Conservation (phyloP, 139 green algal species). For the Coelastrella sp. region DNA sequence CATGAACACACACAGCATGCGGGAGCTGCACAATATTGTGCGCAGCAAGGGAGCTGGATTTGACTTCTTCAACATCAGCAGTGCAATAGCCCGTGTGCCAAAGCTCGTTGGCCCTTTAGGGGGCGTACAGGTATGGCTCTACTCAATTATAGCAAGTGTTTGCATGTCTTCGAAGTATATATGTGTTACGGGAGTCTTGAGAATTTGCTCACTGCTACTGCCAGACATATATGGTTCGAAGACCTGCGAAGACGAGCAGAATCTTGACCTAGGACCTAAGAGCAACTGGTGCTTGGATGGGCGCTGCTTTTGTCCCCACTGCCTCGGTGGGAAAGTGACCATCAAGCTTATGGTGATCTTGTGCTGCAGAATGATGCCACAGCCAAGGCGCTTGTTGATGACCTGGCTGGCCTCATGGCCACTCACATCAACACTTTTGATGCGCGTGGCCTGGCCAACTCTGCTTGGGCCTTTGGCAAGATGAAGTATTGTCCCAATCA, state of each 20-base stretch:
- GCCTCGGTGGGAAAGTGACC: too few species aligned
- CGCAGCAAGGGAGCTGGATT: constrained; percentile 58
- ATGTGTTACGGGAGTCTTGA: too few species aligned
- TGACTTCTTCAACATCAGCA: constrained; percentile 80
- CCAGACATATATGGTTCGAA: too few species aligned
- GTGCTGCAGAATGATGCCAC: constrained; percentile 52
- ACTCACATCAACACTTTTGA: constrained; percentile 61
- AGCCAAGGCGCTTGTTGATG: constrained; percentile 54
- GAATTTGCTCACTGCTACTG: too few species aligned
- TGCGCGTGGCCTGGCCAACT: constrained; percentile 68
- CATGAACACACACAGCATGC: constrained; percentile 46
- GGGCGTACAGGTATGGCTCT: constrained; percentile 35
- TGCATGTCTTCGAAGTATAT: too few species aligned
- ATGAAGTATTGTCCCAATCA: constrained; percentile 59
- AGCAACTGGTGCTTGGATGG: too few species aligned
- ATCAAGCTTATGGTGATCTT: too few species aligned
- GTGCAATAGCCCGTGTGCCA: constrained; percentile 73
- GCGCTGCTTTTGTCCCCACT: too few species aligned
- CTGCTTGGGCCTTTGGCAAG: constrained; percentile 71
- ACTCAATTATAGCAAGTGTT: not conserved
- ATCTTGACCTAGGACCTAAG: too few species aligned
- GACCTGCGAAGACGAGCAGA: too few species aligned
- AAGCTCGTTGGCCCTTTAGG: constrained; percentile 63
- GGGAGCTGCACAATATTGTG: constrained; percentile 66
- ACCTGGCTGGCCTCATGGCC: constrained; percentile 53